These are phyloP conservation scores for Kuraishia molischiana DNA, from an alignment of 805 yeast genomes.

Conservation along the genomic window DNA sequence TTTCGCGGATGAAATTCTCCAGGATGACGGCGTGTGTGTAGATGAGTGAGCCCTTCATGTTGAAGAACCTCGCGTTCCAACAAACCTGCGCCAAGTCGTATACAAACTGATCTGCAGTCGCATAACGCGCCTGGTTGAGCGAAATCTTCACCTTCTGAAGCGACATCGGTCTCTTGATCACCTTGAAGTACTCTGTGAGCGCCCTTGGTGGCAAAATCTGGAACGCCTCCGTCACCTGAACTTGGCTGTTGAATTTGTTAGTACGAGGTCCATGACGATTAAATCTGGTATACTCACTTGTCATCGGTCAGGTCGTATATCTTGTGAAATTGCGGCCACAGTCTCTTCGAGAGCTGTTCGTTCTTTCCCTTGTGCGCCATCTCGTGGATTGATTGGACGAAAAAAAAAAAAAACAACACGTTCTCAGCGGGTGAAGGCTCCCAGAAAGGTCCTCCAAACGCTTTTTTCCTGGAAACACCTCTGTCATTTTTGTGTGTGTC, in stretches of 20 bases:
- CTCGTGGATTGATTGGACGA: too few relatives aligned
- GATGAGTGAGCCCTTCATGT: conserved; percentile 57
- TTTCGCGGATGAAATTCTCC: conserved; percentile 38
- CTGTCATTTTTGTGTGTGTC: too few relatives aligned
- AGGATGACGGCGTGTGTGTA: conserved; percentile 59
- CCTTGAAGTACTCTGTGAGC: conserved; percentile 70
- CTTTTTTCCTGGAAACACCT: too few relatives aligned
- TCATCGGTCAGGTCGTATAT: conserved; percentile 14
- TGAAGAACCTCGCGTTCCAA: conserved; percentile 85
- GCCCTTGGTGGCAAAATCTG: conserved; percentile 66
- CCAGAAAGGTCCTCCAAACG: too few relatives aligned
- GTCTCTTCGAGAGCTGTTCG: conserved; percentile 3
- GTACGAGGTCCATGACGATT: not conserved
- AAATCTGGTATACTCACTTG: conserved; percentile 4
- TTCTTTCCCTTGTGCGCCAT: too few relatives aligned
- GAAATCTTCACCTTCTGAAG: conserved; percentile 59
- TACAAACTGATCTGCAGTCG: conserved; percentile 57
- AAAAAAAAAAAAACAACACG: too few relatives aligned
- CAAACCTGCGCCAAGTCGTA: conserved; percentile 75
- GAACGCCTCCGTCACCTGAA: conserved; percentile 29
- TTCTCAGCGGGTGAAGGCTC: too few relatives aligned
- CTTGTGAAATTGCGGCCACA: conserved; percentile 6
- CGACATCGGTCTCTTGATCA: conserved; percentile 75
- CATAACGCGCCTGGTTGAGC: conserved; percentile 44
- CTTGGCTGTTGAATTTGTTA: conserved; percentile 1